A percentile compares a stretch with the other conserved stretches of the same genome.
These are phyloP conservation scores for Stagonosporopsis cucurbitacearum DNA, from an alignment of 2,329 filamentous ascomycete species.

Conservation along the genomic window DNA sequence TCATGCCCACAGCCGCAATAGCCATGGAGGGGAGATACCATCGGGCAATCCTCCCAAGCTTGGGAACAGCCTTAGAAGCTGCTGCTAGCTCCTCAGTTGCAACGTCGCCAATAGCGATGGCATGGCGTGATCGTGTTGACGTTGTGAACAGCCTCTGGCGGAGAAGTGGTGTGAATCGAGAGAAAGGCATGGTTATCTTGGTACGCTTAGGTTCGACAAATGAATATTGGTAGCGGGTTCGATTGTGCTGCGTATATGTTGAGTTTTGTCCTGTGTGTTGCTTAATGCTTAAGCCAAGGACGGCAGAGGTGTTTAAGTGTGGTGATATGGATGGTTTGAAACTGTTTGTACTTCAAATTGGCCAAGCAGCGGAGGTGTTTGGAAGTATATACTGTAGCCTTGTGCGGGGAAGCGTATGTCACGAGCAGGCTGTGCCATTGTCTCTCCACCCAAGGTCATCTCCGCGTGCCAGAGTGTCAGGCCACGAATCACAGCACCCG, in stretches of 20 bases:
- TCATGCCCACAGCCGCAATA: conserved; percentile 40
- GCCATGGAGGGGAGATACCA: conserved; percentile 48
- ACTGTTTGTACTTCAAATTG: conserved; percentile 24
- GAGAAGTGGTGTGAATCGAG: conserved; percentile 31
- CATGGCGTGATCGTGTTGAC: conserved; percentile 33
- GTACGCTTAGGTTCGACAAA: conserved; percentile 4
- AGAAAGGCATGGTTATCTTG: conserved; percentile 36
- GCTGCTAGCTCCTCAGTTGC: conserved; percentile 35
- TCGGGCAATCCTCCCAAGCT: conserved; percentile 41
- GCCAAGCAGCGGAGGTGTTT: conserved; percentile 26
- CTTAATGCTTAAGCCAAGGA: conserved; percentile 21
- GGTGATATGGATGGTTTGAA: conserved; percentile 22
- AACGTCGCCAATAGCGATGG: conserved; percentile 33
- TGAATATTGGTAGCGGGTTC: neutral
- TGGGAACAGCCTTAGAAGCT: conserved; percentile 33
- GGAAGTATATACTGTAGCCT: conserved; percentile 32
- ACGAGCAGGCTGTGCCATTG: conserved; percentile 36
- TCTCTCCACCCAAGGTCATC: conserved; percentile 37
- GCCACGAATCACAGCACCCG: conserved; percentile 44
- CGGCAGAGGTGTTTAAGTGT: conserved; percentile 19
- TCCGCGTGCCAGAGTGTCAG: conserved; percentile 34
- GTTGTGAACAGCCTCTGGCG: conserved; percentile 41
- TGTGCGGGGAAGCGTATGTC: conserved; percentile 36
- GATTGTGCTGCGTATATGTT: conserved; percentile 6
- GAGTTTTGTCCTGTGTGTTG: neutral